Percentiles rank a stretch among this genome's conserved stretches.
Conservation (phyloP, 805 yeast genomes). For the Starmerella asiatica region DNA sequence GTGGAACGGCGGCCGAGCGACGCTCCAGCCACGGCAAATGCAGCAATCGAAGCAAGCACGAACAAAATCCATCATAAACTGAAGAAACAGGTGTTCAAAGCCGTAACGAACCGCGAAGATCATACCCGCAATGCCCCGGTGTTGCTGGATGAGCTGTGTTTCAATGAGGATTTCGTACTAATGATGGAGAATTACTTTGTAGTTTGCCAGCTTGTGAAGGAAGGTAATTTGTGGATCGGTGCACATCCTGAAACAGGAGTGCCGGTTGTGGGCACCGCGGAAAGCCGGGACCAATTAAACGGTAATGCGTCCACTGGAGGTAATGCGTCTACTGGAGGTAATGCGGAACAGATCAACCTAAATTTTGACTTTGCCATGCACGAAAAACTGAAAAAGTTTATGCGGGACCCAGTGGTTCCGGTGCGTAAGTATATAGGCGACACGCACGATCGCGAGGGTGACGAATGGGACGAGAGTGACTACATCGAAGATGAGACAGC, state of each 20-base stretch:
- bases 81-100: not conserved
- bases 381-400: no score
- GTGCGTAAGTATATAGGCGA: no score
- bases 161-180: constrained; percentile 6
- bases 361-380: no score
- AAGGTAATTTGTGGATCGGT: constrained; percentile 7
- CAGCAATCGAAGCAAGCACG: not conserved
- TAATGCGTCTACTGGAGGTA: no score
- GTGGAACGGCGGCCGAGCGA: not conserved
- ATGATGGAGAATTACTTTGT: constrained; percentile 13
- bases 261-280: constrained; percentile 9
- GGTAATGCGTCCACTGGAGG: no score
- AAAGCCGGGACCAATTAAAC: constrained; percentile 2
- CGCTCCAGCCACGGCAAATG: not conserved
- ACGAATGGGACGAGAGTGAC: no score
- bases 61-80: not conserved
- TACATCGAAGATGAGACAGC: no score
- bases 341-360: no score
- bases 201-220: constrained; percentile 7
- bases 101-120: not conserved
- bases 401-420: no score
- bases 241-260: constrained; percentile 5
- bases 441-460: no score
- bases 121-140: constrained; percentile 2
- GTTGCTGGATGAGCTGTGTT: constrained; percentile 11